Evolutionary conservation across 1,284 basidiomycete genomes (phyloP), one percentile per base, ranked within the genome.

Genomic region (Boletus semigastroideus): DNA sequence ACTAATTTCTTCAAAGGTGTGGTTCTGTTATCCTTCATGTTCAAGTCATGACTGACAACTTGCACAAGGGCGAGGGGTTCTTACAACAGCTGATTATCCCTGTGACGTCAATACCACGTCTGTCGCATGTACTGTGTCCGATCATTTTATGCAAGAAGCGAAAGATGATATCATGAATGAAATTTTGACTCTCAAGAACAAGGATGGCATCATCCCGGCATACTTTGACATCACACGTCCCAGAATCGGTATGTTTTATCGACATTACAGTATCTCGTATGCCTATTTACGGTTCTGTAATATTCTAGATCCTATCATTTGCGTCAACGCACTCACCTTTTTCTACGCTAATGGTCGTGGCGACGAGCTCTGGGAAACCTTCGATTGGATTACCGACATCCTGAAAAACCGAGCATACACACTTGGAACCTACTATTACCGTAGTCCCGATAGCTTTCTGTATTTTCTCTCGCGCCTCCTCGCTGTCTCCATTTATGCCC

Each of bases 101-200:
- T 50, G 19, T 14, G 62, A 62, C n/a, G 41, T 63, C 6, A 57
- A 64, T 16, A 64, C 54, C 5, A 61, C 62, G 1, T 60, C 60
- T 6, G 34, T 64, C 2, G 60, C 60, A 9, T 61, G 60, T 20
- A 60, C 48, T 8, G 58, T 63, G 19, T 59, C 55, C 3, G 46
- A 46, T 14, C 49, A 63, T 19, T 19, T 65, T 6, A 54, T 49
- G 14, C 10, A 5, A 0, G 58, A 58, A 38, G 55, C 48, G 16
- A 61, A 65, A 34, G 46, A 61, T 31, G 60, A 49, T 28, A 61
- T 65, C 36, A 61, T 65, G 62, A 5, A 65, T 5, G 60, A 65
- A 28, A 61, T 61, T n/a, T 25, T 61, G 42, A 52, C 49, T 3
- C 28, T 63, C 19, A 63, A 28, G 27, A 63, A 51, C 0, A 41